Evolutionary conservation across 2,329 filamentous ascomycete genomes (phyloP).

Genomic region (Zelopaecilomyces penicillatus): DNA sequence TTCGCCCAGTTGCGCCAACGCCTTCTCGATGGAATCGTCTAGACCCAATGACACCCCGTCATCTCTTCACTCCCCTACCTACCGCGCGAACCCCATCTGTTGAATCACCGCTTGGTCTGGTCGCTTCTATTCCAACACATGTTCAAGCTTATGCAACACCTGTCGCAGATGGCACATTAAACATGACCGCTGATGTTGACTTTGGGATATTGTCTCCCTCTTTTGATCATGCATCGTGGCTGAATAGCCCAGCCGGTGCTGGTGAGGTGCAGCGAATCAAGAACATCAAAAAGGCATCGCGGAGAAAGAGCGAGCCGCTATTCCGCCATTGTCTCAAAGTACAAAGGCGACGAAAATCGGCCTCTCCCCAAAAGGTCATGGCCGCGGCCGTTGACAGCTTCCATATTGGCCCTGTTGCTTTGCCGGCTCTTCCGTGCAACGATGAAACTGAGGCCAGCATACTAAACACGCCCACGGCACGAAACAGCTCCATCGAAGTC

Average conservation of each 20-base stretch:
- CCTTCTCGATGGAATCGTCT: conserved; percentile 18
- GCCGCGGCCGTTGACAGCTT: background rate
- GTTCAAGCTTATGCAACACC: conserved; percentile 5
- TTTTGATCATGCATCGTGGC: conserved; percentile 20
- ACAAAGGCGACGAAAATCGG: conserved; percentile 18
- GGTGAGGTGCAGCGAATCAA: conserved; percentile 15
- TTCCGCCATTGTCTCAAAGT: conserved; percentile 16
- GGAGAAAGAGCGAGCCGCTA: conserved; percentile 28
- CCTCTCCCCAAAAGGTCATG: conserved; percentile 20
- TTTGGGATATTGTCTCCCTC: conserved; percentile 21
- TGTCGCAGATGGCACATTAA: background rate
- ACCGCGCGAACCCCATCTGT: conserved; percentile 8
- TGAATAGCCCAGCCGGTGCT: conserved; percentile 14
- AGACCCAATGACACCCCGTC: conserved; percentile 11
- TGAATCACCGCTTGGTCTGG: conserved; percentile 1
- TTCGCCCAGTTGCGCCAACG: conserved; percentile 21
- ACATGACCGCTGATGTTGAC: conserved; percentile 12
- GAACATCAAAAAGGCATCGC: conserved; percentile 15
- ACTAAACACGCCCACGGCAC: too few relatives aligned
- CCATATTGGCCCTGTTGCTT: too few relatives aligned
- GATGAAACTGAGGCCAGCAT: too few relatives aligned
- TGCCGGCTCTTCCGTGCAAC: too few relatives aligned
- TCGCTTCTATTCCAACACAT: conserved; percentile 5
- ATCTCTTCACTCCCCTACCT: conserved; percentile 12
- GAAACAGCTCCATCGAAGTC: too few relatives aligned